Conservation (phyloP, 192 early-diverging fungal genomes). For the Gryganskiella cystojenkinii region DNA sequence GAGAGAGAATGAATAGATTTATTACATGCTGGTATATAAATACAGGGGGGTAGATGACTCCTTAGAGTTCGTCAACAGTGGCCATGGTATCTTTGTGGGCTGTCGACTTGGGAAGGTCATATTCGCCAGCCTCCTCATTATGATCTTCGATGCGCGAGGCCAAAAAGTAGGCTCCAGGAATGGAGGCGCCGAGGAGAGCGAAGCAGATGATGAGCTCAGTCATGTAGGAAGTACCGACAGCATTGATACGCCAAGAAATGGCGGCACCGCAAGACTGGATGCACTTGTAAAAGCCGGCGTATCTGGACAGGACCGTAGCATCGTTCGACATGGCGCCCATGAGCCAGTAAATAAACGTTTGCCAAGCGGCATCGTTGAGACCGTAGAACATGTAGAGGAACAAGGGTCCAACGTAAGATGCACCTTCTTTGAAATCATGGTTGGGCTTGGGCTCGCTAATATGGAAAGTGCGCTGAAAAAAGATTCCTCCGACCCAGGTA, state of each 20-base stretch:
- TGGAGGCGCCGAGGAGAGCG: slow-evolving; percentile 44
- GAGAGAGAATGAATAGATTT: background rate
- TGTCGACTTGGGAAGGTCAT: background rate
- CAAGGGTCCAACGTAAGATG: slow-evolving; percentile 64
- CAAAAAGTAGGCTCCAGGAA: slow-evolving; percentile 45
- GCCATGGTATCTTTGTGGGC: slow-evolving; percentile 3
- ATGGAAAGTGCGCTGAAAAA: slow-evolving; percentile 66
- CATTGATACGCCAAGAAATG: slow-evolving; percentile 77
- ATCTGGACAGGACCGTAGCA: slow-evolving; percentile 74
- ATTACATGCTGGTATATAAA: background rate
- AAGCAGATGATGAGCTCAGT: slow-evolving; percentile 53
- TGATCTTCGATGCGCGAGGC: slow-evolving; percentile 42
- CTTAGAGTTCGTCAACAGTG: slow-evolving; percentile 7
- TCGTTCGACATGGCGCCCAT: slow-evolving; percentile 90
- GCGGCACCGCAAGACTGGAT: slow-evolving; percentile 85
- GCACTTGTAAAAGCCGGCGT: slow-evolving; percentile 92
- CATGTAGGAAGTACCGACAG: slow-evolving; percentile 49
- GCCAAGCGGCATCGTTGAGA: slow-evolving; percentile 84
- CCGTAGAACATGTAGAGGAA: slow-evolving; percentile 83
- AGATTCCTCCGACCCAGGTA: slow-evolving; percentile 76
- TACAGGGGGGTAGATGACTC: background rate
- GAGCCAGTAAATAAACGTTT: slow-evolving; percentile 82
- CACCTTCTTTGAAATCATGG: slow-evolving; percentile 58
- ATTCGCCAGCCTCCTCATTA: slow-evolving; percentile 12
- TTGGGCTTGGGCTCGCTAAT: slow-evolving; percentile 34